Conservation (phyloP, 2,329 filamentous ascomycete species). For the Aspergillus udagawae region DNA sequence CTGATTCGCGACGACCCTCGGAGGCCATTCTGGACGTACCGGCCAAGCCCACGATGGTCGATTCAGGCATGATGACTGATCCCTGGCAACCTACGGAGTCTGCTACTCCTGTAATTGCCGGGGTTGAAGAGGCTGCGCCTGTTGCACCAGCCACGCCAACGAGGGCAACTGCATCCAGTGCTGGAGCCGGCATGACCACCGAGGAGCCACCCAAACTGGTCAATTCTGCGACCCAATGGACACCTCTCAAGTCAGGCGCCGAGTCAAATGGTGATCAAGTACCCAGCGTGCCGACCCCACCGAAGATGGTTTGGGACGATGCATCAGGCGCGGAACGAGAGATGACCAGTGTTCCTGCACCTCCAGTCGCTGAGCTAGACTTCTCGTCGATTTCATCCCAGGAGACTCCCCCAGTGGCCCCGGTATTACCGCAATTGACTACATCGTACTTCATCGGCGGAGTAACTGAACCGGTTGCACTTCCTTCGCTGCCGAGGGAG, state of each 20-base stretch:
- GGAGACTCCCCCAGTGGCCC: conserved; percentile 37
- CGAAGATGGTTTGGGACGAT: conserved; percentile 40
- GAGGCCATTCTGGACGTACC: conserved; percentile 21
- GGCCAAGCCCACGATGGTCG: conserved; percentile 49
- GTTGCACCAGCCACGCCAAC: conserved; percentile 20
- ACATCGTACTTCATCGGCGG: conserved; percentile 30
- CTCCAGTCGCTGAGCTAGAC: conserved; percentile 22
- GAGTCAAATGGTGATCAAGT: conserved; percentile 23
- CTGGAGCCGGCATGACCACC: conserved; percentile 13
- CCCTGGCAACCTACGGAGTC: conserved; percentile 44
- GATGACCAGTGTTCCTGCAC: conserved; percentile 11
- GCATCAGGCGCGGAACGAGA: conserved; percentile 12
- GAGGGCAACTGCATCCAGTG: conserved; percentile 12
- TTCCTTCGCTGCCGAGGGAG: conserved; percentile 14
- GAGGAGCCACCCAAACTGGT: conserved; percentile 25
- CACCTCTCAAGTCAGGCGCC: conserved; percentile 29
- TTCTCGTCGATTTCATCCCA: conserved; percentile 31
- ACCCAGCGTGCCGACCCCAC: conserved; percentile 34
- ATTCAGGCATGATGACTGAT: conserved; percentile 61
- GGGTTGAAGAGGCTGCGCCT: conserved; percentile 10
- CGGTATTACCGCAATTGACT: conserved; percentile 36
- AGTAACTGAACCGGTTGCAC: conserved; percentile 25
- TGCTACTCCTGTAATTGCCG: conserved; percentile 17
- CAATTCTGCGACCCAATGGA: conserved; percentile 42
- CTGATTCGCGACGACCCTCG: conserved; percentile 30